A percentile compares a stretch with the other conserved stretches of the same genome.
phyloP scores from a whole-genome alignment of 169 alveolate genomes.

The Plasmodium coatneyi region DNA sequence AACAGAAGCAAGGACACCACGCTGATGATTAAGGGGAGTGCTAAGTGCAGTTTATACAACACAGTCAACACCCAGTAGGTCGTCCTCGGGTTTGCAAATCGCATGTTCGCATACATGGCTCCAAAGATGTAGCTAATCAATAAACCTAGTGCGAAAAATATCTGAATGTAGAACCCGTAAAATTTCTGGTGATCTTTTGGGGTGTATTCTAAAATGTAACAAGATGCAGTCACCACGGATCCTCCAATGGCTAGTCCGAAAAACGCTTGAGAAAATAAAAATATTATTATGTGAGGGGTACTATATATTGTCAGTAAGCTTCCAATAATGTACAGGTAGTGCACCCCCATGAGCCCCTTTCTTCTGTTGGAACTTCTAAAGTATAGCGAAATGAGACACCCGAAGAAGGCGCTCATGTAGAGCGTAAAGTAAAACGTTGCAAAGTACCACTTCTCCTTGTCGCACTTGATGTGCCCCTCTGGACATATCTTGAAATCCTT shows the following conservation, averaged over 20 bases:
- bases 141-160: slow-evolving; percentile 63
- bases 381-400: slow-evolving; percentile 36
- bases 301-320: slow-evolving; percentile 33
- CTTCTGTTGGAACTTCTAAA: slow-evolving; percentile 42
- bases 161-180: slow-evolving; percentile 46
- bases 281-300: slow-evolving; percentile 39
- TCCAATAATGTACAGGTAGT: slow-evolving; percentile 48
- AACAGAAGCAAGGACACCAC: slow-evolving; percentile 11
- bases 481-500: slow-evolving; percentile 39
- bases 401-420: slow-evolving; percentile 54
- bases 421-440: slow-evolving; percentile 16
- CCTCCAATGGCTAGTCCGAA: slow-evolving; percentile 71
- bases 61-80: neutral
- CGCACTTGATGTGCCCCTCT: slow-evolving; percentile 11
- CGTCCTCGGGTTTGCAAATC: neutral
- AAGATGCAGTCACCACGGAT: slow-evolving; percentile 40
- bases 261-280: slow-evolving; percentile 63
- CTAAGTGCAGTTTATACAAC: slow-evolving; percentile 25
- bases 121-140: slow-evolving; percentile 63
- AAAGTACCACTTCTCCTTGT: slow-evolving; percentile 56
- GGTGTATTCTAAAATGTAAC: slow-evolving; percentile 44
- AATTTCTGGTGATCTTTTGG: slow-evolving; percentile 45
- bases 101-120: slow-evolving; percentile 16
- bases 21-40: slow-evolving; percentile 28
- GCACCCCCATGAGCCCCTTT: slow-evolving; percentile 7